Evolutionary conservation across 2,329 filamentous ascomycete genomes (phyloP).

Genomic region (Tolypocladium endophyticum): DNA sequence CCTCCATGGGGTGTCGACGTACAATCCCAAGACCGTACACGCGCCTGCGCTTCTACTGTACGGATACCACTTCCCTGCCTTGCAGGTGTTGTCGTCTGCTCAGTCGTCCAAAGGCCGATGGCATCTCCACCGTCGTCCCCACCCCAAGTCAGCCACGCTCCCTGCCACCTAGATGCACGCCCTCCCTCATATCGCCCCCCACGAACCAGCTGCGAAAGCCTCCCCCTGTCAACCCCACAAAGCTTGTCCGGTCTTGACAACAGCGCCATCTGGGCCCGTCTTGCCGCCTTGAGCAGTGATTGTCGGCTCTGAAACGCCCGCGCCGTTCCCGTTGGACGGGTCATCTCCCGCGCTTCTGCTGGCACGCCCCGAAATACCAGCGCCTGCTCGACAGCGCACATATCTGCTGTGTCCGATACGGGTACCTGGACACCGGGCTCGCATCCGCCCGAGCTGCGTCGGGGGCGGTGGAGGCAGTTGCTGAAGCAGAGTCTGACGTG

Average conservation of each 20-base stretch:
- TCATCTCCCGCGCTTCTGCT: conserved; percentile 9
- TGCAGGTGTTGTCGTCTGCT: not conserved
- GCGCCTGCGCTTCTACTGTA: not conserved
- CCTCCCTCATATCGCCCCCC: not conserved
- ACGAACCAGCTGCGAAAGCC: not conserved
- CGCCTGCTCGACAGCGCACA: not conserved
- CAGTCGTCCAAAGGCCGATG: not conserved
- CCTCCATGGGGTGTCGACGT: not conserved
- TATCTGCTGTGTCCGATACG: not conserved
- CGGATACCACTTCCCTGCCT: not conserved
- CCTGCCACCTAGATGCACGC: not conserved
- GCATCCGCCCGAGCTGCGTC: too few relatives aligned
- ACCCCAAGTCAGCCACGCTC: not conserved
- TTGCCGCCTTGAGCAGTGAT: conserved; percentile 18
- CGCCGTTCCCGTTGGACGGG: conserved; percentile 11
- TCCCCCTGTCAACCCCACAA: conserved; percentile 17
- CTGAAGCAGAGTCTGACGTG: not conserved
- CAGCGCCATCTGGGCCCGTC: conserved; percentile 2
- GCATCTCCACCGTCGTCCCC: not conserved
- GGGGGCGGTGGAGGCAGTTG: too few relatives aligned
- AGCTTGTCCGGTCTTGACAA: conserved; percentile 18
- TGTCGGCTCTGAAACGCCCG: conserved; percentile 21
- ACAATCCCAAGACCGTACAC: not conserved
- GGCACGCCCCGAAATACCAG: not conserved
- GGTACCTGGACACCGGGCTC: not conserved